Conservation (phyloP, 768 basidiomycete species). For the Trametes meyenii region DNA sequence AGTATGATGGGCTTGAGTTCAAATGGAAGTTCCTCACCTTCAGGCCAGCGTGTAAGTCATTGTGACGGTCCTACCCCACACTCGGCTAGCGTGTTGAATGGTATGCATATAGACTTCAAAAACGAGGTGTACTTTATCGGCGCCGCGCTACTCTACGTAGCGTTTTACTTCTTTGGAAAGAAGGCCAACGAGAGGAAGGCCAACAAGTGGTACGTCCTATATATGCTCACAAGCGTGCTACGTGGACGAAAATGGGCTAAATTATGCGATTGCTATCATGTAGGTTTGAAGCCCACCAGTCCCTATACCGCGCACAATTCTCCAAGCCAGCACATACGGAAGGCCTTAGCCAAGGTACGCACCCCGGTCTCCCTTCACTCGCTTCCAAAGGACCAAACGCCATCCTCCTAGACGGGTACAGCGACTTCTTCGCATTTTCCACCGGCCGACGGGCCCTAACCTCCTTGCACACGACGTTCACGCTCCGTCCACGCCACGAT, state of each 20-base stretch:
- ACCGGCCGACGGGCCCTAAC: slow-evolving; percentile 80
- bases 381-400: not conserved
- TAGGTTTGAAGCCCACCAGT: slow-evolving; percentile 64
- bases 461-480: slow-evolving; percentile 79
- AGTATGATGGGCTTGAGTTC: slow-evolving; percentile 78
- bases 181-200: slow-evolving; percentile 60
- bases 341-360: slow-evolving; percentile 31
- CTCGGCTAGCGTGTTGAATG: slow-evolving; percentile 2
- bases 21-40: slow-evolving; percentile 78
- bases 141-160: slow-evolving; percentile 57
- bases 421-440: slow-evolving; percentile 84
- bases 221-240: not conserved
- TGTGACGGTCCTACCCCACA: slow-evolving; percentile 9
- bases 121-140: slow-evolving; percentile 61
- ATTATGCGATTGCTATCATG: slow-evolving; percentile 16
- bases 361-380: not conserved
- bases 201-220: slow-evolving; percentile 60
- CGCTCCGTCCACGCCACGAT: slow-evolving; percentile 84
- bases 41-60: slow-evolving; percentile 70
- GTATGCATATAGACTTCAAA: slow-evolving; percentile 54
- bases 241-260: not conserved
- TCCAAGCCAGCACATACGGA: slow-evolving; percentile 61
- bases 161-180: slow-evolving; percentile 62
- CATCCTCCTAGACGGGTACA: slow-evolving; percentile 61
- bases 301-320: slow-evolving; percentile 73